Conservation (phyloP, 2,329 filamentous ascomycete species). For the Chaetomiaceae sp. region DNA sequence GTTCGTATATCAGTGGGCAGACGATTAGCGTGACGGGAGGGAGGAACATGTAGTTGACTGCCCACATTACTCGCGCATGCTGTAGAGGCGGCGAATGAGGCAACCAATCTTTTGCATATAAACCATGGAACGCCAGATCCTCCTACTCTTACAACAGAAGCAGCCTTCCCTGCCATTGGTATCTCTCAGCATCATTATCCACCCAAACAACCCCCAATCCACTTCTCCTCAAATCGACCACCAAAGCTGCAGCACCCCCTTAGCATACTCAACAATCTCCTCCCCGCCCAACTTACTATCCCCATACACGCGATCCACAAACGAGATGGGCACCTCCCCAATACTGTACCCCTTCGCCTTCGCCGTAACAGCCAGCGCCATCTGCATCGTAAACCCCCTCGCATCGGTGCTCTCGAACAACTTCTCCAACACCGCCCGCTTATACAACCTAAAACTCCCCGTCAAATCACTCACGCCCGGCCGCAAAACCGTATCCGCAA, state of each 20-base stretch:
- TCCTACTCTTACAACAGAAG: constrained; percentile 12
- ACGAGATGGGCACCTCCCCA: constrained; percentile 91
- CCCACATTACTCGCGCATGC: no score
- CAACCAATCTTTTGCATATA: constrained; percentile 6
- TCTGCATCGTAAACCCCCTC: constrained; percentile 98
- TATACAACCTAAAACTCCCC: constrained; percentile 91
- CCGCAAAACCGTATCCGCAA: constrained; percentile 88
- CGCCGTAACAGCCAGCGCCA: constrained; percentile 98
- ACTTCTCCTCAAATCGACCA: constrained; percentile 24
- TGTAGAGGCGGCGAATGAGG: no score
- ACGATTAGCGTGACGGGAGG: constrained; percentile 84
- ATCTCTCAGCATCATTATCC: background rate
- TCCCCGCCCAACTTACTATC: constrained; percentile 86
- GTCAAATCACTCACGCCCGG: constrained; percentile 95
- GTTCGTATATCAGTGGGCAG: constrained; percentile 82
- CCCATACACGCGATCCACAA: constrained; percentile 92
- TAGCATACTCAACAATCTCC: constrained; percentile 95
- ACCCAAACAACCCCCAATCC: background rate
- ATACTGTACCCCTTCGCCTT: constrained; percentile 95
- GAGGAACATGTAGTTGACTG: constrained; percentile 47
- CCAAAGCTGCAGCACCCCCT: constrained; percentile 76
- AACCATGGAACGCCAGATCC: constrained; percentile 15
- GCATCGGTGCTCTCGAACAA: constrained; percentile 88
- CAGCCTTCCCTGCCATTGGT: background rate
- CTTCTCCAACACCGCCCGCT: constrained; percentile 81